Evolutionary conservation across 495 filamentous ascomycete genomes (phyloP), one percentile per base, ranked within the genome.

Genomic region (Penicillium pulvis): DNA sequence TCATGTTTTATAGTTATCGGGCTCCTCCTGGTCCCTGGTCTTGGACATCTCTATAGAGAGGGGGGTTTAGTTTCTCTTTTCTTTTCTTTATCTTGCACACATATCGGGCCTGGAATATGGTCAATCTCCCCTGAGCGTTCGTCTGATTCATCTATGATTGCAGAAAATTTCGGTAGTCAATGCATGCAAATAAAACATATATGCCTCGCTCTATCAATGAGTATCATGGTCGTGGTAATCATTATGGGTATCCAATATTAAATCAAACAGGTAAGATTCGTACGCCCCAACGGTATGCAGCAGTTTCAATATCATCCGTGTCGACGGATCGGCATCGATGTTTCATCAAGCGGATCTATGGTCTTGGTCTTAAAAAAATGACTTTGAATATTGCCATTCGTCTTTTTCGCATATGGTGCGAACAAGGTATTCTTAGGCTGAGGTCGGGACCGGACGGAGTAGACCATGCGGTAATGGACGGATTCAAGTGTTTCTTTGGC

Each of bases 401-500:
- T 53, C 7, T 68, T 69, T 3, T 71, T 70, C 10, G 60, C 56
- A 3, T 64, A 65, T 4, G 69, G 59, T 3, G 71, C 76, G 70
- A 91, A 92, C 7, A 86, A 67, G 11, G 71, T 77, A 35, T 75
- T 78, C 66, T 80, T 89, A 5, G 82, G 79, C 51, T 75, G 83
- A 31, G 82, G 82, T 65, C 82, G 84, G 10, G 87, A 88, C 41
- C 92, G 76, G 10, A 96, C 84, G 0, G 83, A 83, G 65, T 88
- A 87, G 39, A 85, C 64, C 46, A 96, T 78, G 50, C 91, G 81
- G 50, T 90, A 85, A 54, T 88, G 79, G 10, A 97, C 68, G 3
- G 85, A 75, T 64, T 94, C 88, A 6, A 96, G 75, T 23, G 79
- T 80, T 45, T 84, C 81, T 68, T 94, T 93, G 0, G 88, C 86